Base-by-base conservation (phyloP, 345 rosid species). In the Lagerstroemia speciosa region DNA sequence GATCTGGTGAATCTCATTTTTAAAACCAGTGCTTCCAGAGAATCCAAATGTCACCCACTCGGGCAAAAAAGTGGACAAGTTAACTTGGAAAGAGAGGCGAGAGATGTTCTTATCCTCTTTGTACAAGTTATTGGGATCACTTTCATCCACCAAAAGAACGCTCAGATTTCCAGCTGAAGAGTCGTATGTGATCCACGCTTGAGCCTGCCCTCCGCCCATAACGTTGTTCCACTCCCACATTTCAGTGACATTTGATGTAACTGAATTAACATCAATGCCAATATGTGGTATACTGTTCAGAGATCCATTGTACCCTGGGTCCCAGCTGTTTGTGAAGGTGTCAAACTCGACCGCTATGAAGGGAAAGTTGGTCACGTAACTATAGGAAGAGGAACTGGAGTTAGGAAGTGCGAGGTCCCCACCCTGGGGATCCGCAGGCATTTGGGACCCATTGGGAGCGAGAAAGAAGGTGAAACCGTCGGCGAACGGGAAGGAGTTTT, bases 321-420 rank as follows among this genome's bases (percentile, higher is more conserved):
- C 63, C 31, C 12, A 24, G 16, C 31, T 6, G 31, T 58, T 58
- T 4, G 22, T 26, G 37, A 65, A 73, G 40, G 72, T 63, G 34
- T 73, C 76, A 5, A 67, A 67, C 36, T 73, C 76, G n/a, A 73
- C 53, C 8, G 72, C 72, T 14, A 73, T 67, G n/a, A n/a, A n/a
- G n/a, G n/a, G n/a, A n/a, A n/a, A n/a, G n/a, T n/a, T n/a, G n/a
- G n/a, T n/a, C n/a, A n/a, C n/a, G n/a, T n/a, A n/a, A n/a, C n/a
- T n/a, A n/a, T n/a, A n/a, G n/a, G n/a, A n/a, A n/a, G n/a, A n/a
- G 45, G 48, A 67, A 31, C 34, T 3, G 67, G 31, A 1, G 71
- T 34, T n/a, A 24, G 61, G 66, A 64, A 62, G 67, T n/a, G 71
- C 76, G 24, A 62, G 63, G 26, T 34, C 36, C 15, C 71, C n/a